phyloP scores from a whole-genome alignment of 345 rosid genomes.

The Lumnitzera littorea region DNA sequence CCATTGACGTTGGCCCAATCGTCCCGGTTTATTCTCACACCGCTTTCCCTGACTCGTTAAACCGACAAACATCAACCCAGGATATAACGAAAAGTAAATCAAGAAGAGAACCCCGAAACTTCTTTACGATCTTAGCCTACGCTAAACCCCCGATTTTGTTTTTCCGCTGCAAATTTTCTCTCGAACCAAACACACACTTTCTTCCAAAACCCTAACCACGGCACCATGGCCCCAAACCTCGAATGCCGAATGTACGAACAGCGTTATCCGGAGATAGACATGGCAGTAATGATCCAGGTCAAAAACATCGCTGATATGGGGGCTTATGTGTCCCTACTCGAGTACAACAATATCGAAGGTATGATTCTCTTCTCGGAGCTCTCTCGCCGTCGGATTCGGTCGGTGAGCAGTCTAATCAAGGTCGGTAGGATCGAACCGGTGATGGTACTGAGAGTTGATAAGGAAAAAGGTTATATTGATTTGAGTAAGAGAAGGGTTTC shows the following conservation, averaged over 20 bases:
- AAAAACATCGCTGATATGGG: conserved; percentile 97
- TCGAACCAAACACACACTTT: too few species aligned
- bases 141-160: too few species aligned
- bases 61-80: too few species aligned
- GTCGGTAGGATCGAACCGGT: conserved; percentile 97
- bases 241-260: conserved; percentile 98
- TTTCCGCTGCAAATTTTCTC: too few species aligned
- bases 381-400: conserved; percentile 96
- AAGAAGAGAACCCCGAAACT: too few species aligned
- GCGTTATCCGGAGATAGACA: conserved; percentile 87
- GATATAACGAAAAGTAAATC: too few species aligned
- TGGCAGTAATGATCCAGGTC: conserved; percentile 99
- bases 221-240: conserved; percentile 58
- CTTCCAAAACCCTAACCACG: conserved; percentile 18
- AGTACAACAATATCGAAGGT: conserved; percentile 96
- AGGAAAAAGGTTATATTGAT: conserved; percentile 95
- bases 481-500: conserved; percentile 92
- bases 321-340: conserved; percentile 87
- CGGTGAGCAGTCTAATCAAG: conserved; percentile 89
- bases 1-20: too few species aligned
- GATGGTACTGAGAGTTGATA: conserved; percentile 96
- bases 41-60: too few species aligned
- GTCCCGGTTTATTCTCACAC: too few species aligned
- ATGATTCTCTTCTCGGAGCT: conserved; percentile 99
- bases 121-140: too few species aligned